A percentile compares a stretch with the other conserved stretches of the same genome.
Conservation (phyloP, 2,329 filamentous ascomycete species). For the Diaporthe sp. region DNA sequence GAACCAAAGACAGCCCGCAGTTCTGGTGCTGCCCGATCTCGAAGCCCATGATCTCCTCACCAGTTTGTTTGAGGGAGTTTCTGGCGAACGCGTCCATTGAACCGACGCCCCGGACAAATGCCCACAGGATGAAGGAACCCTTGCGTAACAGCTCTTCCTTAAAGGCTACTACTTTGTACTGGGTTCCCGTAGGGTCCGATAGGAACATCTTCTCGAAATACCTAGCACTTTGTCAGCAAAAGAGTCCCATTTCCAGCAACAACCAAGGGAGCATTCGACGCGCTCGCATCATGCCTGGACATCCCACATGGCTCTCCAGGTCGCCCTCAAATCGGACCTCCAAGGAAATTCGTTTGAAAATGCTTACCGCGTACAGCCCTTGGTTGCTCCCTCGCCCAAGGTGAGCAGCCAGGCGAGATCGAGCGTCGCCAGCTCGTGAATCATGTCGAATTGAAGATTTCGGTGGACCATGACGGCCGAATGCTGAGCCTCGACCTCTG, state of each 20-base stretch:
- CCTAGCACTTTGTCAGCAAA: background rate
- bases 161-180: constrained; percentile 36
- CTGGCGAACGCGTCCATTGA: constrained; percentile 9
- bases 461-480: background rate
- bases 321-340: background rate
- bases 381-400: constrained; percentile 23
- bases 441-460: background rate
- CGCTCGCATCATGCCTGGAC: background rate
- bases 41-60: constrained; percentile 31
- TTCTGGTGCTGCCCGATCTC: background rate
- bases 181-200: constrained; percentile 30
- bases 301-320: too few relatives aligned
- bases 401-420: constrained; percentile 32
- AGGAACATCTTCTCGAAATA: constrained; percentile 22
- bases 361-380: constrained; percentile 22
- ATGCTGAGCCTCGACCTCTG: background rate
- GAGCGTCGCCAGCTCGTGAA: background rate
- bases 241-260: too few relatives aligned
- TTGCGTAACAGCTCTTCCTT: constrained; percentile 37
- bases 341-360: background rate
- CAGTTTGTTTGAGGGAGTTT: background rate
- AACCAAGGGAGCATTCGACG: background rate
- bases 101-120: constrained; percentile 33
- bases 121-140: constrained; percentile 38
- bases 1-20: constrained; percentile 25